Evolutionary conservation across 2,329 filamentous ascomycete genomes (phyloP).

Genomic region (Beauveria pseudobassiana): DNA sequence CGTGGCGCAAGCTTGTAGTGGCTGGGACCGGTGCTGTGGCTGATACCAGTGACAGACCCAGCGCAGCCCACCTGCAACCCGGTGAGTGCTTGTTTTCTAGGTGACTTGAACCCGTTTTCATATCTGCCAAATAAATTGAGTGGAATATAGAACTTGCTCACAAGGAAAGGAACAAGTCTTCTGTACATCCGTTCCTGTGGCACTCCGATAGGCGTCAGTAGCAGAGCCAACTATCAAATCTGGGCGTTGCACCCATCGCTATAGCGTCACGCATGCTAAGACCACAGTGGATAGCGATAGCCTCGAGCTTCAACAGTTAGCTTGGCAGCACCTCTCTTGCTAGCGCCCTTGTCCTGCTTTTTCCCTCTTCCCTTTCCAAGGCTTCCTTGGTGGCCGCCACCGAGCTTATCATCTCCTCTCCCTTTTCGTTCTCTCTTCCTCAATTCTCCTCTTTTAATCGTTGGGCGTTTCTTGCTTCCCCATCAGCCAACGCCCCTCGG

Average conservation of each 20-base stretch:
- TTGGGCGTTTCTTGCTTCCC: neutral
- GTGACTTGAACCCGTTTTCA: no score
- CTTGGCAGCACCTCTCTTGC: neutral
- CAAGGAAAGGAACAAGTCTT: neutral
- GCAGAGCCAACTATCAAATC: neutral
- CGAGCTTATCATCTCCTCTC: neutral
- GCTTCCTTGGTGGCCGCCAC: neutral
- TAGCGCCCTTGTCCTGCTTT: neutral
- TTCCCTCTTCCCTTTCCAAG: neutral
- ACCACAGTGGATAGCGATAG: slow-evolving; percentile 5
- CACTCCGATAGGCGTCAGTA: no score
- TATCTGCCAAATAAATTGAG: no score
- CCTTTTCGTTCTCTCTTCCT: neutral
- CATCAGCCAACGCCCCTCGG: no score
- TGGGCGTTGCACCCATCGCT: neutral
- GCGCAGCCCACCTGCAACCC: neutral
- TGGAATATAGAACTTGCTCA: no score
- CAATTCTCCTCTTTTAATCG: neutral
- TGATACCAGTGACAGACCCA: neutral
- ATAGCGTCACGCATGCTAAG: slow-evolving; percentile 1
- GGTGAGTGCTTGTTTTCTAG: neutral
- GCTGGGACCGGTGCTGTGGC: neutral
- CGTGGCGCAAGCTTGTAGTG: neutral
- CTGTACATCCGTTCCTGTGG: no score
- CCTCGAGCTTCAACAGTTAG: neutral